A percentile compares a stretch with the other conserved stretches of the same genome.
phyloP scores from a whole-genome alignment of 176 grass and related monocot species.

The sorghum (Sorghum bicolor) region DNA sequence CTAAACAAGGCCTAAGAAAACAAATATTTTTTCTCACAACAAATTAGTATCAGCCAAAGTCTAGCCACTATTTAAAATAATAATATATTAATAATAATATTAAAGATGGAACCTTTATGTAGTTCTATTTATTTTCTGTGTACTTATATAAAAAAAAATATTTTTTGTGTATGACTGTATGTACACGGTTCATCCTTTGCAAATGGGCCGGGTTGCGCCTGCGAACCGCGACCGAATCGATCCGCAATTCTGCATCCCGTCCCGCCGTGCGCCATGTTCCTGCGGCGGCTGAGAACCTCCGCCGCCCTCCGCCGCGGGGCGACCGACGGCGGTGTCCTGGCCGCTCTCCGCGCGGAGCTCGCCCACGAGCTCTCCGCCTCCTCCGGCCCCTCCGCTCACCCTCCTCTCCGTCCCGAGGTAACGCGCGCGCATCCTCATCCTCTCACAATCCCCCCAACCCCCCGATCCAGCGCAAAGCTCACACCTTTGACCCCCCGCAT shows the following conservation, averaged over 20 bases:
- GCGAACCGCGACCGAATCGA: not conserved
- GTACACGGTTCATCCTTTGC: too few species aligned
- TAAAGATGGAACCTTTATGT: too few species aligned
- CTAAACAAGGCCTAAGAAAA: too few species aligned
- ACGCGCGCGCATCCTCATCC: not conserved
- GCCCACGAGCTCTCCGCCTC: slow-evolving; percentile 51
- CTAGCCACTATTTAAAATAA: too few species aligned
- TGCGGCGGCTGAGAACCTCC: slow-evolving; percentile 35
- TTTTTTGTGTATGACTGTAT: too few species aligned
- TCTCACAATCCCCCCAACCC: not conserved
- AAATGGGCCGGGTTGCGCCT: too few species aligned
- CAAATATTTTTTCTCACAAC: too few species aligned
- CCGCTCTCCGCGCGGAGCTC: slow-evolving; percentile 53
- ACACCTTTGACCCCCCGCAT: not conserved
- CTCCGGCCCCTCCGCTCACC: not conserved
- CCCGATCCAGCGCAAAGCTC: not conserved
- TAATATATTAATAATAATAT: too few species aligned
- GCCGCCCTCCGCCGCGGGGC: slow-evolving; percentile 19
- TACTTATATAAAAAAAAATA: too few species aligned
- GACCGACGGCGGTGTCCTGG: slow-evolving; percentile 46
- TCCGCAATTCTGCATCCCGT: not conserved
- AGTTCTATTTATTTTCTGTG: too few species aligned
- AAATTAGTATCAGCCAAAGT: too few species aligned
- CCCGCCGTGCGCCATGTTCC: not conserved
- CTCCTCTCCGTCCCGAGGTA: slow-evolving; percentile 22